Evolutionary conservation across 495 filamentous ascomycete genomes (phyloP).

Genomic region (Daldinia decipiens): DNA sequence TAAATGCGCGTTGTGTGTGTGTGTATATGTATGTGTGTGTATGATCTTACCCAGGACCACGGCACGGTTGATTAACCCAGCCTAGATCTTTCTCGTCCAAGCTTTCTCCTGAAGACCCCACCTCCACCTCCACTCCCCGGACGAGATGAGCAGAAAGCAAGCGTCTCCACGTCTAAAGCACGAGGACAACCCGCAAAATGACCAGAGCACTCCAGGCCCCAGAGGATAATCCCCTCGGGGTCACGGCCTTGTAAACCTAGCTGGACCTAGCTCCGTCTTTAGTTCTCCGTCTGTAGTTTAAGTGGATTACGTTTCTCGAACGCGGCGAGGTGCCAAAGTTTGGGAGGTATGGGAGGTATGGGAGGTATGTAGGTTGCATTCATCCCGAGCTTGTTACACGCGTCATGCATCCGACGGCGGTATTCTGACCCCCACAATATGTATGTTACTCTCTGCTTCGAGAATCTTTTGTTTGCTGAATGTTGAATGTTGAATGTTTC

Average conservation of each 20-base stretch:
- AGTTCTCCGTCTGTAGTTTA: slow-evolving; percentile 7
- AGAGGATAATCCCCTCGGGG: slow-evolving; percentile 34
- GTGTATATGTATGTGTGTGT: not conserved
- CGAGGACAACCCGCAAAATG: slow-evolving; percentile 40
- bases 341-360: too few species aligned
- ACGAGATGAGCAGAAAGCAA: not conserved
- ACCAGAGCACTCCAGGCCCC: slow-evolving; percentile 41
- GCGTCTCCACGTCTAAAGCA: slow-evolving; percentile 34
- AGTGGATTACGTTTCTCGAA: slow-evolving; percentile 28
- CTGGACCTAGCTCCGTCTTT: slow-evolving; percentile 10
- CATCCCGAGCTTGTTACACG: slow-evolving; percentile 28
- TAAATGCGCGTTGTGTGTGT: slow-evolving; percentile 14
- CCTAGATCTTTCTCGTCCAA: slow-evolving; percentile 4
- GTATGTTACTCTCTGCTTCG: not conserved
- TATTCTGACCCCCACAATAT: slow-evolving; percentile 20
- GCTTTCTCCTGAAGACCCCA: slow-evolving; percentile 22
- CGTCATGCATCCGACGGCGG: slow-evolving; percentile 30
- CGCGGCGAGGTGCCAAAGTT: slow-evolving; percentile 12
- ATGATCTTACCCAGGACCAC: slow-evolving; percentile 11
- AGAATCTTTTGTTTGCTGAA: not conserved
- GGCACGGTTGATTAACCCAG: slow-evolving; percentile 20
- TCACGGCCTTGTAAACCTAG: slow-evolving; percentile 16
- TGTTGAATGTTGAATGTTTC: not conserved
- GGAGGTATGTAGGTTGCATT: slow-evolving; percentile 35
- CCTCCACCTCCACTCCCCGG: slow-evolving; percentile 31